Conservation (phyloP, 176 grass and related monocot species). For the Elaeis guineensis region DNA sequence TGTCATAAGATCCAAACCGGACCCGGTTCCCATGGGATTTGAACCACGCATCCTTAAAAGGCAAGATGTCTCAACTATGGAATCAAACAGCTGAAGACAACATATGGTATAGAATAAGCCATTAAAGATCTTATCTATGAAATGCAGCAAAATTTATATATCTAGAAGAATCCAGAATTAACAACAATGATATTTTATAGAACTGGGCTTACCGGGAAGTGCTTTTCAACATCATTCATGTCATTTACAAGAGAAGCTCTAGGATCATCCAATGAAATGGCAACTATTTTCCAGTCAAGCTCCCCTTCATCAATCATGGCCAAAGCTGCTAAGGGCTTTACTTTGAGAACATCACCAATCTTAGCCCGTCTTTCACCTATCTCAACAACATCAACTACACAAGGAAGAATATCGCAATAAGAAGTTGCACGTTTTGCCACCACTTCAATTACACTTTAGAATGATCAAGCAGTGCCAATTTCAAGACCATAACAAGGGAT, state of each 20-base stretch:
- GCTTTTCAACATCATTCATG: conserved; percentile 83
- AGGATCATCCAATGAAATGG: conserved; percentile 91
- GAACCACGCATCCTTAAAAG: no score
- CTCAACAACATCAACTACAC: conserved; percentile 95
- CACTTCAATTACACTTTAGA: neutral
- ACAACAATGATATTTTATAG: conserved; percentile 4
- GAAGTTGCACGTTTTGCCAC: neutral
- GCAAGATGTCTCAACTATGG: no score
- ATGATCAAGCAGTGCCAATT: neutral
- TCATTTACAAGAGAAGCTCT: conserved; percentile 97
- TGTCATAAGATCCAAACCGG: no score
- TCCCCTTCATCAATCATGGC: conserved; percentile 99
- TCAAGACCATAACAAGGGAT: conserved; percentile 3
- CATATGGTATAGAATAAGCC: no score
- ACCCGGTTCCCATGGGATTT: no score
- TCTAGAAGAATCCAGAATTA: conserved; percentile 9
- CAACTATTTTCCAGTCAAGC: conserved; percentile 98
- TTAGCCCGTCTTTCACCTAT: conserved; percentile 82
- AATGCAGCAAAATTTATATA: neutral
- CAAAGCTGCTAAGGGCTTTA: conserved; percentile 93
- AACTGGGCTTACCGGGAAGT: conserved; percentile 70
- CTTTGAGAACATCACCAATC: conserved; percentile 83
- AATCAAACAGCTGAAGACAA: no score
- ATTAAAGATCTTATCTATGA: no score
- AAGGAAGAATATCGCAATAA: conserved; percentile 14